Base-by-base conservation (phyloP, 2,329 filamentous ascomycete species). In the Metarhizium humberi region DNA sequence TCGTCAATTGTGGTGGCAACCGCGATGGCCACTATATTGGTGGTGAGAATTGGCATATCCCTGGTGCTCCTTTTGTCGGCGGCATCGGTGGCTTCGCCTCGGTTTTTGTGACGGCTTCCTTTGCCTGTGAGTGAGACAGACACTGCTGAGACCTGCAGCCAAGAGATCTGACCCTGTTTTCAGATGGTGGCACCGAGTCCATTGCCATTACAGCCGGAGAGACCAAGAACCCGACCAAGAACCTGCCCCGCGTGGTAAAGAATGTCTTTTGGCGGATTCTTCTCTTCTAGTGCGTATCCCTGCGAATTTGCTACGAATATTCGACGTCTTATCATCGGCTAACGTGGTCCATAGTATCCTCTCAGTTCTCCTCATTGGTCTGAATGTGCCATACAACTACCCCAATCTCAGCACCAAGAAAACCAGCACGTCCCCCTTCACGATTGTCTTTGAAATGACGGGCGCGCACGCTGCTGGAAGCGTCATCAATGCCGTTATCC, bases 191-290 rank as follows among this genome's bases (percentile, higher is more conserved):
- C 53, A 85, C 81, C 2, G 83, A 86, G 66, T 81, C 78, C 38
- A 84, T 86, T 51, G 82, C 81, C 52, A 82, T 86, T 56, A 85
- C 84, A 0, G 83, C 83, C 1, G 83, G 83, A 47, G 84, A 87
- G 66, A 86, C 84, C 2, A 81, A 79, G 60, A 75, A 86, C 60
- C 84, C 84, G 0, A 75, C 79, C 18, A 77, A 75, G 59, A 85
- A 77, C 55, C 70, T 87, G 38, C 84, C 84, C 1, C 75, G 76
- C 3, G 84, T 85, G 3, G 80, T 86, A 49, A 81, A 81, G 60
- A 85, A 86, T 55, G 81, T 85, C 43, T 85, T 85, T 62, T 85
- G 80, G 80, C 77, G 82, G 5, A 82, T 83, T 53, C 58, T 82
- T 3, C 71, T 81, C 8, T 82, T 82, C 66, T 72, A 72, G 67